Conservation (phyloP, 495 filamentous ascomycete species). For the Aspergillus affinis region DNA sequence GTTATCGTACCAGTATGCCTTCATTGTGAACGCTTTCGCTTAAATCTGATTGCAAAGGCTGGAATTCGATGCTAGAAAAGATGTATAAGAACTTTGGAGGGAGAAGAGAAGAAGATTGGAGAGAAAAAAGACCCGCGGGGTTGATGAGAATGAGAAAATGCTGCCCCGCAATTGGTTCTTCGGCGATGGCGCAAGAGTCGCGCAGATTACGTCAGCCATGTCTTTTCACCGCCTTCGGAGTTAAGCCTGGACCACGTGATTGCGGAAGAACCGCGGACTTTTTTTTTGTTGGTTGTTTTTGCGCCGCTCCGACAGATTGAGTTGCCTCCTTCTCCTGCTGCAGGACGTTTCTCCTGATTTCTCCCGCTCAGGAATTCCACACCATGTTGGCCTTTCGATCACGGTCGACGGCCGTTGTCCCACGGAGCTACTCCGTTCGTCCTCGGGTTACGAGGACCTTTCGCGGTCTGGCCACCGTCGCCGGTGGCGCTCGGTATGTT, state of each 20-base stretch:
- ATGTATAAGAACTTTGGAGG: not conserved
- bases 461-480: constrained; percentile 49
- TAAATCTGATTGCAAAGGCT: not conserved
- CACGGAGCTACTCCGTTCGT: constrained; percentile 32
- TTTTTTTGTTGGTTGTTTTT: not conserved
- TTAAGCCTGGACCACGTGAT: constrained; percentile 5
- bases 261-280: not conserved
- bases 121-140: constrained; percentile 27
- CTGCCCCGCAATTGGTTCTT: constrained; percentile 39
- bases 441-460: constrained; percentile 18
- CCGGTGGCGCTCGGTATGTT: constrained; percentile 42
- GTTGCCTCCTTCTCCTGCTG: not conserved
- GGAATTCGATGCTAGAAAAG: not conserved
- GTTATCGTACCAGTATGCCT: constrained; percentile 83
- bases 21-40: constrained; percentile 55
- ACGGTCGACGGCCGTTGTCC: constrained; percentile 30
- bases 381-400: constrained; percentile 38
- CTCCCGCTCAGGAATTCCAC: not conserved
- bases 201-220: constrained; percentile 24
- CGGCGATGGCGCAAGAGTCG: constrained; percentile 27
- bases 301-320: not conserved
- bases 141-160: constrained; percentile 51
- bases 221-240: constrained; percentile 23
- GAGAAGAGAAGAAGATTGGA: constrained; percentile 6
- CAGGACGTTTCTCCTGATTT: not conserved